phyloP scores from a whole-genome alignment of 352 stramenopile genomes.

The Globisporangium camurandrum region DNA sequence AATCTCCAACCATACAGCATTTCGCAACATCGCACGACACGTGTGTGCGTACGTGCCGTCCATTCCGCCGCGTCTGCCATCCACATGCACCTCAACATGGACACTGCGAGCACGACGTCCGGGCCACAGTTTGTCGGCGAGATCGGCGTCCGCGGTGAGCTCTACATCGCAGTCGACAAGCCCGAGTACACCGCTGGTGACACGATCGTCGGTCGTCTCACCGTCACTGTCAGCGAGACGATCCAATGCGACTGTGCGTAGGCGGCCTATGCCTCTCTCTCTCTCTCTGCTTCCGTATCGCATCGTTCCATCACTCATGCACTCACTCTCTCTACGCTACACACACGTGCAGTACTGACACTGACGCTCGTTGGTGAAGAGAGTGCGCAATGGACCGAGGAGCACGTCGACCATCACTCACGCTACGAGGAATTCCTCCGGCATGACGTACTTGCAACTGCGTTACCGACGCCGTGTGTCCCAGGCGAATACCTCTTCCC shows the following conservation, averaged over 20 bases:
- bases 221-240: constrained; percentile 46
- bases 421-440: constrained; percentile 60
- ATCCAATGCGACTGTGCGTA: constrained; percentile 47
- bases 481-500: constrained; percentile 66
- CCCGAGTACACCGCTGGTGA: constrained; percentile 51
- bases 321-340: not conserved
- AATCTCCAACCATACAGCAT: too few relatives aligned
- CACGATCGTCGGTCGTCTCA: constrained; percentile 41
- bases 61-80: too few relatives aligned
- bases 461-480: constrained; percentile 42
- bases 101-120: constrained; percentile 12
- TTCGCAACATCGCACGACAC: too few relatives aligned
- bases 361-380: constrained; percentile 54
- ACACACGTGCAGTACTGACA: constrained; percentile 28
- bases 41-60: too few relatives aligned
- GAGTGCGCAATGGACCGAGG: constrained; percentile 60
- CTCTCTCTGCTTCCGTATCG: too few relatives aligned
- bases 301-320: not conserved
- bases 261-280: not conserved
- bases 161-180: constrained; percentile 52
- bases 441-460: constrained; percentile 44
- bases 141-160: constrained; percentile 56
- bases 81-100: too few relatives aligned
- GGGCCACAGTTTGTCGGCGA: constrained; percentile 34
- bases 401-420: constrained; percentile 51